Conservation (phyloP, 306 rosid species). For the Quercus dentata region DNA sequence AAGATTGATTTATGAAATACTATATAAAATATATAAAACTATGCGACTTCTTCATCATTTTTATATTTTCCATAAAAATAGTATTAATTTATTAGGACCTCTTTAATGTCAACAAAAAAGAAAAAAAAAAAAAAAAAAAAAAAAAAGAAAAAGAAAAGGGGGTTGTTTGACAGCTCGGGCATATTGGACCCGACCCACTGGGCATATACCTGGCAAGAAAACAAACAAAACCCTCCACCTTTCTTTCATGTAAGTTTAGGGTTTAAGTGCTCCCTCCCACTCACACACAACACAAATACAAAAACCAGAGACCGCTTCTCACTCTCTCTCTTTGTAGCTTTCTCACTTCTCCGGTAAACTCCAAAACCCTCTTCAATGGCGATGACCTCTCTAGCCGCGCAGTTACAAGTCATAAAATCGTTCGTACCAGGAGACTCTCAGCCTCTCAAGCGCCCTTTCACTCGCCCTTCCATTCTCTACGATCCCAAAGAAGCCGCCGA, state of each 20-base stretch:
- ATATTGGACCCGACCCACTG: no score
- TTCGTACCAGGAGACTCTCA: constrained; percentile 43
- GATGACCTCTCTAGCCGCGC: constrained; percentile 58
- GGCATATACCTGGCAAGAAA: not conserved
- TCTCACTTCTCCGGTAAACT: not conserved
- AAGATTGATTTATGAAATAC: no score
- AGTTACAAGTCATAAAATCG: constrained; percentile 55
- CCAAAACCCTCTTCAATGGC: no score
- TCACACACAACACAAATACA: not conserved
- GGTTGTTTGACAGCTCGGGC: no score
- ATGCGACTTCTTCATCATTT: fast-evolving
- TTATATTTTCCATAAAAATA: no score
- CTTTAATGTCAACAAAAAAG: no score
- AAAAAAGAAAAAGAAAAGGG: no score
- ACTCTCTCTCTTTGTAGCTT: not conserved
- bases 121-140: no score
- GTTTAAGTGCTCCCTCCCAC: not conserved
- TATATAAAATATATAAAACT: no score
- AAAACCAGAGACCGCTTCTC: not conserved
- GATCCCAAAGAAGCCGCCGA: constrained; percentile 89
- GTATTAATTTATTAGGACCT: no score
- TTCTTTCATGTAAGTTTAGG: not conserved
- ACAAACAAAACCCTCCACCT: not conserved
- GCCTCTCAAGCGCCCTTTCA: constrained; percentile 63
- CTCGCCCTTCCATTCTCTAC: constrained; percentile 76